Evolutionary conservation across 2,329 filamentous ascomycete genomes (phyloP).

Genomic region (Myriosclerotinia curreyana): DNA sequence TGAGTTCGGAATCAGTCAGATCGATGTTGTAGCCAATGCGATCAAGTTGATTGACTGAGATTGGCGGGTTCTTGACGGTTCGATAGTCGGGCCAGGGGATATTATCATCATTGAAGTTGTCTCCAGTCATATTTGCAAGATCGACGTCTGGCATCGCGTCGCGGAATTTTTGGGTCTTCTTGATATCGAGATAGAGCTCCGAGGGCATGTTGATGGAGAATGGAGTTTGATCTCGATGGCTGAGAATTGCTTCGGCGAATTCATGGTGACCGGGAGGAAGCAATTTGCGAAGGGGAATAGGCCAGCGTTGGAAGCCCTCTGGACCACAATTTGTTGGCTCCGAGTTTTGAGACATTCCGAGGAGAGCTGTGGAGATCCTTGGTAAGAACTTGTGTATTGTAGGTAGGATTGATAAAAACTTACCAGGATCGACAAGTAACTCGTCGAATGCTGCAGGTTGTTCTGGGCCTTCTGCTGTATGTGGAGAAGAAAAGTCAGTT

Average conservation of each 20-base stretch:
- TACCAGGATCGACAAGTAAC: background rate
- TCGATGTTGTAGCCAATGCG: background rate
- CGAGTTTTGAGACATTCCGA: background rate
- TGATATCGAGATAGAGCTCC: background rate
- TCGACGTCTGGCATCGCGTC: background rate
- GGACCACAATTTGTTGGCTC: background rate
- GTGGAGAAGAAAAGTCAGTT: background rate
- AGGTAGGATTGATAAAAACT: background rate
- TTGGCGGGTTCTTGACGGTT: background rate
- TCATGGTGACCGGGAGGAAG: too few relatives aligned
- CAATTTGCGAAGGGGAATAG: background rate
- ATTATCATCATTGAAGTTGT: background rate
- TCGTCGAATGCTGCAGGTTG: background rate
- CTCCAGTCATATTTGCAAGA: slow-evolving; percentile 4
- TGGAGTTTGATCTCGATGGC: background rate
- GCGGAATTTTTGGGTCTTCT: background rate
- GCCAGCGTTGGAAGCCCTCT: slow-evolving; percentile 8
- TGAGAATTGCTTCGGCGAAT: background rate
- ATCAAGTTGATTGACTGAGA: background rate
- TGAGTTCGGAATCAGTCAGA: background rate
- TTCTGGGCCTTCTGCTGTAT: background rate
- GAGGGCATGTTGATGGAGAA: background rate
- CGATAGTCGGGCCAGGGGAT: background rate
- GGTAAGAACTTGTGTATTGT: background rate
- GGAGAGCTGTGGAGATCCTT: slow-evolving; percentile 3